Conservation (phyloP, 208 protist genomes). For the Trypanosoma boissoni region DNA sequence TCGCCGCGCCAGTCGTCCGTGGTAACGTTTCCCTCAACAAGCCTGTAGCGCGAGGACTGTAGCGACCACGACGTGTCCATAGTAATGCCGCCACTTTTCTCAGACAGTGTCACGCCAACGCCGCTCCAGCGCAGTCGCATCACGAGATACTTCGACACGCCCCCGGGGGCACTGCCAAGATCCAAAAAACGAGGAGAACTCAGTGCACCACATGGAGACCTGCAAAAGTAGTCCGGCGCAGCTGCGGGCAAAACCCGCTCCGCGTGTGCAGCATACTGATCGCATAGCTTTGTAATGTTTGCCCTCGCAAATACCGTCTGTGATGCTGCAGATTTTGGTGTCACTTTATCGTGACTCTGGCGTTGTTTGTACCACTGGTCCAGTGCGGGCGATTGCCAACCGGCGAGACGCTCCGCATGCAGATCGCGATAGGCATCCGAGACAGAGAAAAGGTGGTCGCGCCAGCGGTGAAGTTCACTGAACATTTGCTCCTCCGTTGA, state of each 20-base stretch:
- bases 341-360: neutral
- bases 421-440: constrained; percentile 41
- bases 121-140: constrained; percentile 60
- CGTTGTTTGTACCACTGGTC: constrained; percentile 61
- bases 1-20: constrained; percentile 19
- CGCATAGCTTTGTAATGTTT: constrained; percentile 38
- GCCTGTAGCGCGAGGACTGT: neutral
- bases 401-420: constrained; percentile 45
- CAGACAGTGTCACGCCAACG: constrained; percentile 60
- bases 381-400: constrained; percentile 56
- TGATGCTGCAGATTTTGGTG: neutral
- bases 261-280: constrained; percentile 62
- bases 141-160: constrained; percentile 63
- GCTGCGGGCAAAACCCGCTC: constrained; percentile 23
- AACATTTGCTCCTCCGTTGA: neutral
- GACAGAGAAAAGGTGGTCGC: constrained; percentile 26
- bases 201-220: neutral
- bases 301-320: constrained; percentile 43
- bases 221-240: constrained; percentile 19
- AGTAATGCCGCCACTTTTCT: constrained; percentile 48
- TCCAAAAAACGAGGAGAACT: constrained; percentile 53
- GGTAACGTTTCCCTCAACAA: constrained; percentile 19
- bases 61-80: constrained; percentile 29
- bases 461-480: constrained; percentile 28
- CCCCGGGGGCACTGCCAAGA: constrained; percentile 67